These are phyloP conservation scores for Sarcomyxa edulis DNA, from an alignment of 768 basidiomycete species.

Conservation along the genomic window DNA sequence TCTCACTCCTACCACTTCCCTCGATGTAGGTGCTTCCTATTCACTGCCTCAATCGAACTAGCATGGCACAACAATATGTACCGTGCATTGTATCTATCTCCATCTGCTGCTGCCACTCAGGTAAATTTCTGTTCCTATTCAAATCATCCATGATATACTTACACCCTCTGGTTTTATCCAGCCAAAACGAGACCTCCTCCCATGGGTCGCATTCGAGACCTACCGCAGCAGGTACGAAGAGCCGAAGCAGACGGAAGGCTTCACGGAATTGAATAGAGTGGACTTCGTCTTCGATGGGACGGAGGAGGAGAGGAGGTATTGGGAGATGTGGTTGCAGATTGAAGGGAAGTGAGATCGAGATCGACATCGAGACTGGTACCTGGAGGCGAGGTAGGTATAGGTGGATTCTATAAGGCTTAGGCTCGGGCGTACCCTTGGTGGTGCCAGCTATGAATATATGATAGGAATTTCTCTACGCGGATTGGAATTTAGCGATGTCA, in stretches of 20 bases:
- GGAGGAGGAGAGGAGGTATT: conserved; percentile 62
- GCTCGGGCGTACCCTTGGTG: too few relatives aligned
- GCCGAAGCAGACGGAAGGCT: conserved; percentile 66
- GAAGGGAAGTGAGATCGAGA: conserved; percentile 69
- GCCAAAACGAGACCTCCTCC: conserved; percentile 48
- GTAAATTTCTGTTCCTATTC: conserved; percentile 21
- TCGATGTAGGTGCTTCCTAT: conserved; percentile 59
- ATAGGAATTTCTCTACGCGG: too few relatives aligned
- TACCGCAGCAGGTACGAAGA: conserved; percentile 63
- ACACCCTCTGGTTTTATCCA: conserved; percentile 14
- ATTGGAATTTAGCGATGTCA: too few relatives aligned
- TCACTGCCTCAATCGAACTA: conserved; percentile 71
- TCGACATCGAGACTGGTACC: too few relatives aligned
- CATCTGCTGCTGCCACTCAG: conserved; percentile 35
- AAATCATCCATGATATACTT: conserved; percentile 2
- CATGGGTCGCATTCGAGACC: conserved; percentile 51
- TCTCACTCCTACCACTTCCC: neutral
- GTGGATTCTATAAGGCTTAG: too few relatives aligned
- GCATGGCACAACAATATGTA: conserved; percentile 95
- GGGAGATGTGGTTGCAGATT: conserved; percentile 86
- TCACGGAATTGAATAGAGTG: conserved; percentile 67
- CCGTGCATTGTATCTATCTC: conserved; percentile 60
- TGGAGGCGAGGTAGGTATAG: too few relatives aligned
- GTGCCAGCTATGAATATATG: too few relatives aligned
- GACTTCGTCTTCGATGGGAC: conserved; percentile 79